These are phyloP conservation scores for Stromatinia cepivora DNA, from an alignment of 2,329 filamentous ascomycete species.

Conservation along the genomic window DNA sequence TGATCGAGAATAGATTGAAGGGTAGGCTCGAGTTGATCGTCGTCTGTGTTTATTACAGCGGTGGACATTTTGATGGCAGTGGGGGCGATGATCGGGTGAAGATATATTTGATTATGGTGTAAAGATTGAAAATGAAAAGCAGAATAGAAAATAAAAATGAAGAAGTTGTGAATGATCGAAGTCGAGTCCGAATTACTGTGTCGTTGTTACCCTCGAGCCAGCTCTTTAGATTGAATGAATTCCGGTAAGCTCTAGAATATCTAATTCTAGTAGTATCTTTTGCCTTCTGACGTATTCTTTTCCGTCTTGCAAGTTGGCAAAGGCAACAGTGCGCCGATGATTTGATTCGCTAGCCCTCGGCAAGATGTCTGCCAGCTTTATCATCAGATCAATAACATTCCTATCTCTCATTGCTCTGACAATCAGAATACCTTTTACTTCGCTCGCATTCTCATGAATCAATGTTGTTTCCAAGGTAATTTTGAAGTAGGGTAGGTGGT, in stretches of 20 bases:
- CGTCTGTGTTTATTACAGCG: conserved; percentile 57
- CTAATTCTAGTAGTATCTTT: conserved; percentile 22
- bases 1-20: conserved; percentile 95
- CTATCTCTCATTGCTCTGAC: no score
- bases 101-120: not conserved
- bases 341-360: conserved; percentile 21
- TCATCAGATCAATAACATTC: not conserved
- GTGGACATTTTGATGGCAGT: conserved; percentile 41
- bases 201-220: not conserved
- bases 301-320: conserved; percentile 15
- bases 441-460: not conserved
- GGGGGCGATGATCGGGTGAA: not conserved
- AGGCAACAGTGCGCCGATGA: conserved; percentile 35
- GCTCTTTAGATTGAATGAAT: not conserved
- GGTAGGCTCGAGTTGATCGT: conserved; percentile 83
- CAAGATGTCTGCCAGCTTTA: not conserved
- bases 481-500: not conserved
- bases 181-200: not conserved
- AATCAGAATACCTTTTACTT: no score
- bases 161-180: not conserved
- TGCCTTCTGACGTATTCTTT: conserved; percentile 26
- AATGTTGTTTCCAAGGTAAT: not conserved
- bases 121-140: not conserved
- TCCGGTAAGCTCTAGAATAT: conserved; percentile 9
- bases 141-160: no score